A percentile compares a stretch with the other conserved stretches of the same genome.
These are phyloP conservation scores for Peltaster fructicola DNA, from an alignment of 2,329 filamentous ascomycete genomes.

Conservation along the genomic window DNA sequence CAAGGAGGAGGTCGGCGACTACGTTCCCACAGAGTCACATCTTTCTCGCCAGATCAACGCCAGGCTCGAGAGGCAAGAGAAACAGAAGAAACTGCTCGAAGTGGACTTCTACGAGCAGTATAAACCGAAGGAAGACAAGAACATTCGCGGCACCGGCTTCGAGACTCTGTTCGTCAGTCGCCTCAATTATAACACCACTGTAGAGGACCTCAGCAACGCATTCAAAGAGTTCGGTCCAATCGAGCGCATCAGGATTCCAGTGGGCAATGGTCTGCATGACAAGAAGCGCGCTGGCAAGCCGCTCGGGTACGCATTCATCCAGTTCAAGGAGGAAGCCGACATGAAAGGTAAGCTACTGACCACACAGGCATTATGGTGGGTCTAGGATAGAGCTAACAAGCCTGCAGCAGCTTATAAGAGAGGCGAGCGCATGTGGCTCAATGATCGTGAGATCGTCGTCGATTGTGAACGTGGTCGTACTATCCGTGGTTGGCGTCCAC, in stretches of 20 bases:
- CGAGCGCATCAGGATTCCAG: conserved; percentile 56
- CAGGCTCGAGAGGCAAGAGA: conserved; percentile 60
- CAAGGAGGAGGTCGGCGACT: conserved; percentile 63
- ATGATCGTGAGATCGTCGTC: conserved; percentile 78
- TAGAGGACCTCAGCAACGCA: conserved; percentile 79
- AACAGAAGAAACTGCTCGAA: conserved; percentile 43
- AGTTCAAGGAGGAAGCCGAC: conserved; percentile 92
- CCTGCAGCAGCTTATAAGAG: conserved; percentile 73
- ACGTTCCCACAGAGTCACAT: conserved; percentile 80
- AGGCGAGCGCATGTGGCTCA: conserved; percentile 78
- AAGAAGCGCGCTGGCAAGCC: conserved; percentile 51
- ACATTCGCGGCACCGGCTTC: conserved; percentile 83
- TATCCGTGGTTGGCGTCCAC: conserved; percentile 82
- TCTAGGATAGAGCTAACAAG: conserved; percentile 32
- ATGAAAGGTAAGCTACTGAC: conserved; percentile 67
- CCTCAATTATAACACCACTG: conserved; percentile 74
- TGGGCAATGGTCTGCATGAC: conserved; percentile 66
- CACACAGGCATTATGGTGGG: conserved; percentile 4
- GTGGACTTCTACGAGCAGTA: conserved; percentile 50
- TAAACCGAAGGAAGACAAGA: conserved; percentile 67
- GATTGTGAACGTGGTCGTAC: conserved; percentile 94
- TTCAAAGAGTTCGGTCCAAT: conserved; percentile 89
- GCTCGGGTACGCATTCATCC: conserved; percentile 86
- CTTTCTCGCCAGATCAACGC: conserved; percentile 71
- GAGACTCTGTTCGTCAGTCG: conserved; percentile 87